Base-by-base conservation (phyloP, 495 filamentous ascomycete species). In the Aspergillus taichungensis region DNA sequence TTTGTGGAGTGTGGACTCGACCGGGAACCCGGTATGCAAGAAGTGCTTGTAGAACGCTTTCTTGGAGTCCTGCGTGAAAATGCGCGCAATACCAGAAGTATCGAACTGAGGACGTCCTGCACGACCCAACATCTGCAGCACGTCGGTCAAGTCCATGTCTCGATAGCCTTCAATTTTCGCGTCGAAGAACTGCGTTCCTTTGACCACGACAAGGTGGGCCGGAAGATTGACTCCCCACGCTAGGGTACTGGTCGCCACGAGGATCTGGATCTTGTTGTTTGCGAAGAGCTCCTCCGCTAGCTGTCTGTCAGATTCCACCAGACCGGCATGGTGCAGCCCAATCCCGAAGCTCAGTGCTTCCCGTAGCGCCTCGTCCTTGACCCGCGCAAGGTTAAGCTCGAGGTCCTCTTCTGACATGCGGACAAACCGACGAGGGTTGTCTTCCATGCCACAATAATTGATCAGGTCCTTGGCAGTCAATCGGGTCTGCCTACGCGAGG, bases 31-130 rank as follows among this genome's bases (percentile, higher is more conserved):
- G 8, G 94, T 97, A 57, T 99, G 92, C 37, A 99, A 62, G 60
- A 99, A 99, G 67, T 99, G 90, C 71, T 97, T 99, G 68, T 99
- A 99, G 66, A 97, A 99, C n/a, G 88, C 87, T 64, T 99, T 99
- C 72, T 97, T 99, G 8, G 89, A 69, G 47, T 97, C 91, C 56
- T 99, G 89, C 0, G 94, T 97, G 64, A 97, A 94, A 52, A 99
- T 97, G 28, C 89, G 80, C 8, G 94, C 92, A 51, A 97, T 91
- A 50, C 94, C 92, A 0, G 89, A 92, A 37, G 81, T 82, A 56
- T 99, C 92, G 59, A 99, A 99, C 60, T 99, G 92, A 10, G 92
- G 92, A 43, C 92, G 84, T 10, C 92, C 92, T 13, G 92, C 92
- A 64, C 92, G 84, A 45, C 92, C 92, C 24, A 99, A 73, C 92